phyloP scores from a whole-genome alignment of 2,329 filamentous ascomycete species.

The Epicoccum nigrum region DNA sequence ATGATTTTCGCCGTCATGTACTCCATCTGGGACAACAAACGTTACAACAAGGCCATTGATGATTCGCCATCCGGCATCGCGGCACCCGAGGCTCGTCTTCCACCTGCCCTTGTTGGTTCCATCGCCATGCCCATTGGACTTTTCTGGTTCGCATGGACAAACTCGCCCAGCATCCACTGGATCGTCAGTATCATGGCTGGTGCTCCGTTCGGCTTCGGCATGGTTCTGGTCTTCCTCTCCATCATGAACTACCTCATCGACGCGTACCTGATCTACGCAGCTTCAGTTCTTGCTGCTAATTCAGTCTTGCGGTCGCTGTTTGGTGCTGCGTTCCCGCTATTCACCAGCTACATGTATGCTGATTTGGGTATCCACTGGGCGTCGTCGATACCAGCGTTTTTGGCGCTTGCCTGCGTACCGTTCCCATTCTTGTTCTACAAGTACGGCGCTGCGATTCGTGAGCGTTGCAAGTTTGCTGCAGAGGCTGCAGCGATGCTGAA shows the following conservation, averaged over 20 bases:
- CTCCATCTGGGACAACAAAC: constrained; percentile 45
- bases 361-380: constrained; percentile 57
- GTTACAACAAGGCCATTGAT: constrained; percentile 41
- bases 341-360: constrained; percentile 54
- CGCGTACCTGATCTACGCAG: constrained; percentile 52
- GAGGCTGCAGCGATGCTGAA: constrained; percentile 66
- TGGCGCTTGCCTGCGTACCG: constrained; percentile 52
- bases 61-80: constrained; percentile 13
- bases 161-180: constrained; percentile 59
- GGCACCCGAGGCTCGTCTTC: constrained; percentile 67
- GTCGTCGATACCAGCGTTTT: constrained; percentile 53
- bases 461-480: constrained; percentile 69
- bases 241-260: constrained; percentile 72
- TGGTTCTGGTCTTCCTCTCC: constrained; percentile 41
- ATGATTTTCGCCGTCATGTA: constrained; percentile 25
- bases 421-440: constrained; percentile 74
- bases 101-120: constrained; percentile 64
- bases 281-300: constrained; percentile 47
- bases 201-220: constrained; percentile 53
- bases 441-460: constrained; percentile 67
- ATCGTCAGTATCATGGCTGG: constrained; percentile 59
- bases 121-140: constrained; percentile 59
- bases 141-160: constrained; percentile 45
- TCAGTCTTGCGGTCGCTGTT: constrained; percentile 55
- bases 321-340: constrained; percentile 56